Conservation (phyloP, 495 filamentous ascomycete species). For the Lasiosphaeria ovina region DNA sequence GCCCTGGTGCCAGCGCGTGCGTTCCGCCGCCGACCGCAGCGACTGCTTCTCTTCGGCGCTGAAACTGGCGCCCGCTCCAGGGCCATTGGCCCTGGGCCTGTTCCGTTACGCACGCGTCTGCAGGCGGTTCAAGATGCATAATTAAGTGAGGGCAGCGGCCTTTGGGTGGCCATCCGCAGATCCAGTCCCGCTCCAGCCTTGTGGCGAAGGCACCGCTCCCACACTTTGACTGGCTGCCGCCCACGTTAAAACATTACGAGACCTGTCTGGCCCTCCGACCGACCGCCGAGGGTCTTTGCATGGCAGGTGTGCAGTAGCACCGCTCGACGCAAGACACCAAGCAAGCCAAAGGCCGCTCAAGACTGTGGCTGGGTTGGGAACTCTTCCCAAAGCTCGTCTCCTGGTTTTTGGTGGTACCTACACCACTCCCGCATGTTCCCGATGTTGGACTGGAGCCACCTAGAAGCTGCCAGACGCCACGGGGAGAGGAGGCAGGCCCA, state of each 20-base stretch:
- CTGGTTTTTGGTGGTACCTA: not conserved
- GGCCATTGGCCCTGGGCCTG: slow-evolving; percentile 22
- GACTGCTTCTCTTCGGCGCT: slow-evolving; percentile 9
- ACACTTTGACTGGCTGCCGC: slow-evolving; percentile 30
- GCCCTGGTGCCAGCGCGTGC: too few species aligned
- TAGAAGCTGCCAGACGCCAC: not conserved
- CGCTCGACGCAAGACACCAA: not conserved
- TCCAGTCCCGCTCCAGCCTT: slow-evolving; percentile 27
- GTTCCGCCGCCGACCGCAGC: too few species aligned
- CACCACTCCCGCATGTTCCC: too few species aligned
- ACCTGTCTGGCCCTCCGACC: slow-evolving; percentile 17
- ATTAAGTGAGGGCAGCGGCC: slow-evolving; percentile 26
- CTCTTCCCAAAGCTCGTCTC: not conserved
- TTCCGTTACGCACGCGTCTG: slow-evolving; percentile 21
- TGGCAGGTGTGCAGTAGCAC: not conserved
- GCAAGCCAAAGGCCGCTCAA: not conserved
- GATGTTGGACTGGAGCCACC: not conserved
- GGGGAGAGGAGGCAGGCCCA: not conserved
- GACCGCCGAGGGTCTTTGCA: slow-evolving; percentile 6
- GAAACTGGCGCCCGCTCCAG: slow-evolving; percentile 28
- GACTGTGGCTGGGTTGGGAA: not conserved
- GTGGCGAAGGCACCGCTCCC: slow-evolving; percentile 20
- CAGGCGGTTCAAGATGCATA: slow-evolving; percentile 32
- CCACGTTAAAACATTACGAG: slow-evolving; percentile 25
- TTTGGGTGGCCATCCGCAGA: slow-evolving; percentile 26